Evolutionary conservation across 352 stramenopile species (phyloP).

Genomic region (Globisporangium irregulare): DNA sequence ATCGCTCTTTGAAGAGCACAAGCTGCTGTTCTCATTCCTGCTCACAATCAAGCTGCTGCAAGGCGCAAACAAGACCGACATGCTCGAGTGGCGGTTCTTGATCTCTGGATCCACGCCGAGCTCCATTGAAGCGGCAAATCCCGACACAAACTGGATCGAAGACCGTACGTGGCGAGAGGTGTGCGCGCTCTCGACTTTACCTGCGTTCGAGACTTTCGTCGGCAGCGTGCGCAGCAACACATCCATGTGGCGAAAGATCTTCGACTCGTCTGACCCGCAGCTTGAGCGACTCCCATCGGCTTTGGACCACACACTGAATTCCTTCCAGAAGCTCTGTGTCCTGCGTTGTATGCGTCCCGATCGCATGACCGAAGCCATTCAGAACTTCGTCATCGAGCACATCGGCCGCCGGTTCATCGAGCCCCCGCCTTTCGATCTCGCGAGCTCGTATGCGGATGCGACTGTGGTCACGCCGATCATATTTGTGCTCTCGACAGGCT

Average conservation of each 20-base stretch:
- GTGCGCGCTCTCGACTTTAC: slow-evolving; percentile 35
- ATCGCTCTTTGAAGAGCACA: slow-evolving; percentile 94
- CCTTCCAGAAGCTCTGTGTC: slow-evolving; percentile 55
- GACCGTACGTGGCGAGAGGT: slow-evolving; percentile 40
- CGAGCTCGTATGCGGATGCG: slow-evolving; percentile 80
- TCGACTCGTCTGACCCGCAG: slow-evolving; percentile 41
- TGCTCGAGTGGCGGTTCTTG: slow-evolving; percentile 92
- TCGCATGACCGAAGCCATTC: slow-evolving; percentile 69
- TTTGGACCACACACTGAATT: slow-evolving; percentile 33
- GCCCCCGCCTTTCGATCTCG: slow-evolving; percentile 79
- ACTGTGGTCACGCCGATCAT: slow-evolving; percentile 88
- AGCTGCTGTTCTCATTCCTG: slow-evolving; percentile 93
- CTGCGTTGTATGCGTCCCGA: slow-evolving; percentile 58
- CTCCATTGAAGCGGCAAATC: slow-evolving; percentile 25
- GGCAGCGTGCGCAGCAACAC: slow-evolving; percentile 25
- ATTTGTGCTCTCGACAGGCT: slow-evolving; percentile 89
- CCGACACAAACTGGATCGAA: slow-evolving; percentile 34
- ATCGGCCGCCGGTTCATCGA: slow-evolving; percentile 83
- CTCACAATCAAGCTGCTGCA: slow-evolving; percentile 87
- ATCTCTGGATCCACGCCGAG: slow-evolving; percentile 82
- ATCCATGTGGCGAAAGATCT: slow-evolving; percentile 37
- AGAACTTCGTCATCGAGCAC: slow-evolving; percentile 79
- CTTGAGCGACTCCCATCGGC: slow-evolving; percentile 29
- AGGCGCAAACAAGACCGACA: slow-evolving; percentile 74
- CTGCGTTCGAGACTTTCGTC: slow-evolving; percentile 28